phyloP scores from a whole-genome alignment of 2,329 filamentous ascomycete genomes.

The Aspergillus felis region DNA sequence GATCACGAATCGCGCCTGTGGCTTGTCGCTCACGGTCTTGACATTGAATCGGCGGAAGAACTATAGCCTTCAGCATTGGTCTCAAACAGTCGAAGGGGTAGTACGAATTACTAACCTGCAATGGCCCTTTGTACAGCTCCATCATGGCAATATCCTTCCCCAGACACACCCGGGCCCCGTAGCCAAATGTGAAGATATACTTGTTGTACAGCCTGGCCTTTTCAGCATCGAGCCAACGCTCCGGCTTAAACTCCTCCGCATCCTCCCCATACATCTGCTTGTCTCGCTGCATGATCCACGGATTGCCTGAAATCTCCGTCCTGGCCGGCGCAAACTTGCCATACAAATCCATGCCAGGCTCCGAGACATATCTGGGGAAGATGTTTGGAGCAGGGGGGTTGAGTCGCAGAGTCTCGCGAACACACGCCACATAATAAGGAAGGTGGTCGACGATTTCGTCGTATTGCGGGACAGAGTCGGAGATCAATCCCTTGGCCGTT shows the following conservation, averaged over 20 bases:
- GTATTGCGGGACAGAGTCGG: constrained; percentile 36
- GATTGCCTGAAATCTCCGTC: constrained; percentile 46
- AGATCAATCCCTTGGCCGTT: constrained; percentile 26
- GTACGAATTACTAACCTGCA: too few species aligned
- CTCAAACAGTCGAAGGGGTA: too few species aligned
- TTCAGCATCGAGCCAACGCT: constrained; percentile 39
- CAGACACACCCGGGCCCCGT: constrained; percentile 47
- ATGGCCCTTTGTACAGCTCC: constrained; percentile 48
- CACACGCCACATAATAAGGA: constrained; percentile 50
- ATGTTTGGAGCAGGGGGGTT: constrained; percentile 50
- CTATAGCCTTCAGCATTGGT: too few species aligned
- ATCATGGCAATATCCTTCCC: constrained; percentile 51
- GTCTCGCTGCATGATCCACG: constrained; percentile 48
- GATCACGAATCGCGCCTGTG: constrained; percentile 24
- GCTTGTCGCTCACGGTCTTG: constrained; percentile 20
- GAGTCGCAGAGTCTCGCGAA: constrained; percentile 50
- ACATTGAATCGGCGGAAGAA: constrained; percentile 30
- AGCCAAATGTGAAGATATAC: constrained; percentile 50
- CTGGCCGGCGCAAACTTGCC: constrained; percentile 40
- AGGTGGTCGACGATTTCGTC: constrained; percentile 40
- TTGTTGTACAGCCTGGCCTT: constrained; percentile 43
- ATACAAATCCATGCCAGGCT: constrained; percentile 36
- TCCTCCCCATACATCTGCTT: constrained; percentile 38
- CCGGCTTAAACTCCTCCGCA: constrained; percentile 39
- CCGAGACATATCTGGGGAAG: constrained; percentile 45